Base-by-base conservation (phyloP, 345 rosid genomes). In the Luvunga scandens region DNA sequence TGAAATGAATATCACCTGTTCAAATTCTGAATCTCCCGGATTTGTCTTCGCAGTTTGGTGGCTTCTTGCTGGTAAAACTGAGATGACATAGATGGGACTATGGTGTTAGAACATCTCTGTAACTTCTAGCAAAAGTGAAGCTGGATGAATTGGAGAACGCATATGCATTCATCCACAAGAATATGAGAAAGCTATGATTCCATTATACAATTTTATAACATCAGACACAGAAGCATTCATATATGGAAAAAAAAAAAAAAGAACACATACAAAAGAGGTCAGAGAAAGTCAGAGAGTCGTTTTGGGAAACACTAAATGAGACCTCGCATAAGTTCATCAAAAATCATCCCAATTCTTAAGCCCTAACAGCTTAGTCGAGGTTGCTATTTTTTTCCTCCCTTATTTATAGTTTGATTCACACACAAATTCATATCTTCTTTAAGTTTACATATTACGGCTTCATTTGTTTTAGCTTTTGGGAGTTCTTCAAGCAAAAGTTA, bases 1-100 rank as follows among this genome's bases (percentile, higher is more conserved):
- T 53, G 57, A 53, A 57, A 16, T 39, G 53, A 30, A 42, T 7
- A 12, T 66, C 71, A 92, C 94, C 96, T 88, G 84, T 93, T 93
- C 39, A 88, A 80, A 77, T 87, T 89, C 87, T 91, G 97, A 79
- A 93, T 80, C 71, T 88, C 93, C 9, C 90, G 86, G 55, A 95
- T 95, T 83, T 91, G 94, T 73, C 84, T 81, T 9, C 96, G 87
- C 12, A 95, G 92, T 77, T 93, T 93, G 21, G 94, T 83, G 25
- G 99, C 86, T 83, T 95, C 98, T 87, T 95, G 94, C 79, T 95
- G 98, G 83, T 95, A 95, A 78, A 81, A 90, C 98, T 93, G 86
- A 62, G 64, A 74, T 73, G 8, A 50, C 22, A 22, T 30, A 14
- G 12, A 69, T 7, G 60, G 48, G 21, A 65, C n/a, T 3, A 10